Evolutionary conservation across 345 rosid species (phyloP).

Genomic region (Dimocarpus longan): DNA sequence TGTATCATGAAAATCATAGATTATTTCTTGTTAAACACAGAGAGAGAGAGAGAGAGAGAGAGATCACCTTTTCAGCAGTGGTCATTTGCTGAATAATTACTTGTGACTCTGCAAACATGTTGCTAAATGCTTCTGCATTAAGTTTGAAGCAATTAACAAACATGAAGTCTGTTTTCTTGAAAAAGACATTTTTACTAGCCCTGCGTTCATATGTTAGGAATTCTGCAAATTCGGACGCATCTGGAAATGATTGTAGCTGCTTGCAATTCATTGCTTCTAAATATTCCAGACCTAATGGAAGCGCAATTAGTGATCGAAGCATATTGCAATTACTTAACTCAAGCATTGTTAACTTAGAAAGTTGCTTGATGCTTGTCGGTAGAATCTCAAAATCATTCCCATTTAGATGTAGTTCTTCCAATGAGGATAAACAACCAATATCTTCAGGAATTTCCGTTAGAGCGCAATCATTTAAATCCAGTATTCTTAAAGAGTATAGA

Average conservation of each 20-base stretch:
- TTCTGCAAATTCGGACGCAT: not conserved
- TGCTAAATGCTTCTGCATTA: not conserved
- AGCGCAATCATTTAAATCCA: not conserved
- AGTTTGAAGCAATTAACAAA: not conserved
- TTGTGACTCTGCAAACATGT: not conserved
- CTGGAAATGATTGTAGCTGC: not conserved
- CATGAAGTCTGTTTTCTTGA: not conserved
- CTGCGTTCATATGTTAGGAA: not conserved
- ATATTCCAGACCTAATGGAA: not conserved
- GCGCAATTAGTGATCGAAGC: conserved; percentile 1
- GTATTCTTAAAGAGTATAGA: not conserved
- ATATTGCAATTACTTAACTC: not conserved
- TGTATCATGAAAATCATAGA: not conserved
- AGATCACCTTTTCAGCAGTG: not conserved
- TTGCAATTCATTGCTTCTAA: not conserved
- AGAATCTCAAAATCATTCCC: not conserved
- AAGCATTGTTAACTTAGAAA: not conserved
- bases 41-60: no score
- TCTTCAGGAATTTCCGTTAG: not conserved
- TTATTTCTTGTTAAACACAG: not conserved
- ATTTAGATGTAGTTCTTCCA: not conserved
- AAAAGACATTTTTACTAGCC: not conserved
- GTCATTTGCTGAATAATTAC: not conserved
- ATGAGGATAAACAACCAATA: not conserved
- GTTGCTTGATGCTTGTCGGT: conserved; percentile 14